phyloP scores from a whole-genome alignment of 2,329 filamentous ascomycete genomes.

The Trichoderma sp. region DNA sequence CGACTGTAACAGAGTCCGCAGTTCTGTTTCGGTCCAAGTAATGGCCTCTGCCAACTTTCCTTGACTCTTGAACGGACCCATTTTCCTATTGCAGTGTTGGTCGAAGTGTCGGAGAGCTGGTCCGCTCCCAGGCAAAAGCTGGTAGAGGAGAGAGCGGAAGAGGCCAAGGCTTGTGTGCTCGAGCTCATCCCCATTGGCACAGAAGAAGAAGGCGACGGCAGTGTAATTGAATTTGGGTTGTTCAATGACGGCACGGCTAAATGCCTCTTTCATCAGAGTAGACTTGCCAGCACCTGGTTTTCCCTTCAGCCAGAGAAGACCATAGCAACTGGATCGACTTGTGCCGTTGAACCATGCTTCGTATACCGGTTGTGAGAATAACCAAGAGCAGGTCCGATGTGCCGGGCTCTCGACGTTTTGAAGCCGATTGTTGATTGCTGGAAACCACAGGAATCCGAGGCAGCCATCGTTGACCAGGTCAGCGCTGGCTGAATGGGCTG shows the following conservation, averaged over 20 bases:
- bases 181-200: background rate
- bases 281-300: slow-evolving; percentile 3
- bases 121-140: background rate
- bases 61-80: background rate
- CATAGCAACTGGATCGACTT: background rate
- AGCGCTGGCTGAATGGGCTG: background rate
- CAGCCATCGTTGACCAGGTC: background rate
- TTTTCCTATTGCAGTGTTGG: background rate
- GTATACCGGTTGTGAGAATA: background rate
- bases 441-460: background rate
- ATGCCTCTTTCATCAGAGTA: slow-evolving; percentile 8
- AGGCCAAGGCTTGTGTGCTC: background rate
- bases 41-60: too few species aligned
- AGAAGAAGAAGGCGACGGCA: background rate
- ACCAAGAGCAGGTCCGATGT: background rate
- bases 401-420: background rate
- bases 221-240: background rate
- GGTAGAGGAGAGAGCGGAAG: background rate
- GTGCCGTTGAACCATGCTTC: background rate
- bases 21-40: background rate
- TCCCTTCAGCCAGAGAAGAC: background rate
- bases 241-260: background rate
- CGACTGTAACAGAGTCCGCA: background rate
- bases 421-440: background rate
- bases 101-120: background rate